Evolutionary conservation across 352 stramenopile species (phyloP).

Genomic region (Phytophthora tubulina): DNA sequence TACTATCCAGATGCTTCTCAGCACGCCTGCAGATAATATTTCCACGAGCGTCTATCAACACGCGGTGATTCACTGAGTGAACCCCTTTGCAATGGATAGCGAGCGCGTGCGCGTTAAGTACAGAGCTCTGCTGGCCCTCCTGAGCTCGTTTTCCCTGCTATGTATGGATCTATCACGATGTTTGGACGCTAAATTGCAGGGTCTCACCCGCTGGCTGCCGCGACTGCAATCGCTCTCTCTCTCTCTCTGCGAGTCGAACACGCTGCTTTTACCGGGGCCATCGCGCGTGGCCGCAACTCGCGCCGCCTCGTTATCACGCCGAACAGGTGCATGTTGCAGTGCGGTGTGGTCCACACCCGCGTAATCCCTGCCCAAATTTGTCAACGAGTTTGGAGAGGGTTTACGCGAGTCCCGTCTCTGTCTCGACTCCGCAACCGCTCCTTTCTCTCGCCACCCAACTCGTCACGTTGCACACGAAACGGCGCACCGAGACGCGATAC

Average conservation of each 20-base stretch:
- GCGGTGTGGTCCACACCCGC: conserved; percentile 16
- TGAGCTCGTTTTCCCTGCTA: background rate
- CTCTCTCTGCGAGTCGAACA: background rate
- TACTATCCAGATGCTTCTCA: background rate
- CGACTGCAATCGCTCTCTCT: background rate
- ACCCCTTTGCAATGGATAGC: background rate
- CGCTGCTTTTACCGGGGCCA: conserved; percentile 22
- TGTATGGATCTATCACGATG: background rate
- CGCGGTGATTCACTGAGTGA: background rate
- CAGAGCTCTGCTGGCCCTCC: conserved; percentile 12
- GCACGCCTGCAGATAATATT: conserved; percentile 15
- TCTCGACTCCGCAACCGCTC: conserved; percentile 15
- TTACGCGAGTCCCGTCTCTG: conserved; percentile 11
- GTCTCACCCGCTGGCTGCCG: background rate
- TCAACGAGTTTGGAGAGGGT: background rate
- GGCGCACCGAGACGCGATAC: conserved; percentile 16
- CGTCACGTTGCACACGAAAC: conserved; percentile 25
- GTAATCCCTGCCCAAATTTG: conserved; percentile 7
- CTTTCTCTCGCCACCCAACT: conserved; percentile 30
- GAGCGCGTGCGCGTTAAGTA: conserved; percentile 14
- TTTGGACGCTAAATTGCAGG: background rate
- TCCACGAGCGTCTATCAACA: background rate
- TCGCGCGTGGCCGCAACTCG: conserved; percentile 1
- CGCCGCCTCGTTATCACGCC: conserved; percentile 5
- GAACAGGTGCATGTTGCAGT: background rate